These are phyloP conservation scores for Erigeron philadelphicus DNA, from an alignment of 140 eudicot species.

Conservation along the genomic window DNA sequence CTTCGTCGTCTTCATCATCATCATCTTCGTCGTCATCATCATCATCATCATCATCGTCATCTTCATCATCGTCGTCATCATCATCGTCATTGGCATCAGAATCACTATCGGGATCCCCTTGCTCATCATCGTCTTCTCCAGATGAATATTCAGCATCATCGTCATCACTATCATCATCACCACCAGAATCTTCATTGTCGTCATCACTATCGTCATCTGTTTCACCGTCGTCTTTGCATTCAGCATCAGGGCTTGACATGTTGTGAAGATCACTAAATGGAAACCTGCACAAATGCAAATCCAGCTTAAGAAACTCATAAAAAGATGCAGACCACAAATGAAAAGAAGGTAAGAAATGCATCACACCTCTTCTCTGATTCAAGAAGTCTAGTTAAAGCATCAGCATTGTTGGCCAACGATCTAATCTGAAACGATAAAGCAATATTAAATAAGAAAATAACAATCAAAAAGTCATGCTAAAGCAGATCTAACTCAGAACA, in stretches of 20 bases:
- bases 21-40: constrained; percentile 36
- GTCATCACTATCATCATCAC: constrained; percentile 30
- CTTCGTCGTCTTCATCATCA: constrained; percentile 41
- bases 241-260: constrained; percentile 28
- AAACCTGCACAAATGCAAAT: constrained; percentile 30
- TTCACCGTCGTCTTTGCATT: constrained; percentile 42
- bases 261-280: constrained; percentile 36
- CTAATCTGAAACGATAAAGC: constrained; percentile 31
- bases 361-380: constrained; percentile 39
- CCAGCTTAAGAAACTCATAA: not conserved
- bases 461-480: not conserved
- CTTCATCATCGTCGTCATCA: constrained; percentile 34
- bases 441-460: not conserved
- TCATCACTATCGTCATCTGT: constrained; percentile 40
- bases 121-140: constrained; percentile 43
- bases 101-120: constrained; percentile 33
- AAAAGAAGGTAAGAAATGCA: not conserved
- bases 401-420: constrained; percentile 22
- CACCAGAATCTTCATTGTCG: constrained; percentile 29
- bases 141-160: constrained; percentile 42
- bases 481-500: not conserved
- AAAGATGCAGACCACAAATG: not conserved
- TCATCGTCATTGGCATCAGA: constrained; percentile 26
- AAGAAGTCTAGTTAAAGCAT: constrained; percentile 22
- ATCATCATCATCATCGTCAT: constrained; percentile 27